Percentiles rank a stretch among this genome's conserved stretches.
These are phyloP conservation scores for Prunus mongolica DNA, from an alignment of 306 rosid genomes.

Conservation along the genomic window DNA sequence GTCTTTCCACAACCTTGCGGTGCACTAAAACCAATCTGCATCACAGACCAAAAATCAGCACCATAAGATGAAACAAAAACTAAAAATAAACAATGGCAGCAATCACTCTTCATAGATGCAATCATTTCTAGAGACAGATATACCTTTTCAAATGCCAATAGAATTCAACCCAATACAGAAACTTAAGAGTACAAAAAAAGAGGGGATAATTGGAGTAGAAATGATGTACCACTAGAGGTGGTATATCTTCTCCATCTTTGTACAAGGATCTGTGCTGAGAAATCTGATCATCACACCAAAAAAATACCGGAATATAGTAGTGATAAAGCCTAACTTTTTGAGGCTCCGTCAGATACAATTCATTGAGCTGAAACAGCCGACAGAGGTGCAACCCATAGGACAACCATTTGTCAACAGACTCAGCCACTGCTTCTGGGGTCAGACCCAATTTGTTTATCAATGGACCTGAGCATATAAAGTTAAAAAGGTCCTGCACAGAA, in stretches of 20 bases:
- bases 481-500: conserved; percentile 66
- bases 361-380: conserved; percentile 70
- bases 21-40: conserved; percentile 95
- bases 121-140: not conserved
- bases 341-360: conserved; percentile 54
- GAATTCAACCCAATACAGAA: not conserved
- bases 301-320: conserved; percentile 81
- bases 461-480: conserved; percentile 83
- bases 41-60: conserved; percentile 15
- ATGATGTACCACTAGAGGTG: conserved; percentile 72
- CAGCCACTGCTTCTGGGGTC: conserved; percentile 49
- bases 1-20: conserved; percentile 99
- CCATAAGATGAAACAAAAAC: not conserved
- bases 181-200: not conserved
- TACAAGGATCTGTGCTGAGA: conserved; percentile 52
- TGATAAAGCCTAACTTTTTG: conserved; percentile 91
- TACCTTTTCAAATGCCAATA: not conserved
- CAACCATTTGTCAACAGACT: conserved; percentile 81
- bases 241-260: conserved; percentile 67
- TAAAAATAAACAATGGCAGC: not conserved
- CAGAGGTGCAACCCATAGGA: conserved; percentile 56
- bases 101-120: not conserved
- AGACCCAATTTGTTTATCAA: conserved; percentile 62
- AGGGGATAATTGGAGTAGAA: not conserved
- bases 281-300: conserved; percentile 86